These are phyloP conservation scores for Starmera amethionina DNA, from an alignment of 805 yeast species.

Conservation along the genomic window DNA sequence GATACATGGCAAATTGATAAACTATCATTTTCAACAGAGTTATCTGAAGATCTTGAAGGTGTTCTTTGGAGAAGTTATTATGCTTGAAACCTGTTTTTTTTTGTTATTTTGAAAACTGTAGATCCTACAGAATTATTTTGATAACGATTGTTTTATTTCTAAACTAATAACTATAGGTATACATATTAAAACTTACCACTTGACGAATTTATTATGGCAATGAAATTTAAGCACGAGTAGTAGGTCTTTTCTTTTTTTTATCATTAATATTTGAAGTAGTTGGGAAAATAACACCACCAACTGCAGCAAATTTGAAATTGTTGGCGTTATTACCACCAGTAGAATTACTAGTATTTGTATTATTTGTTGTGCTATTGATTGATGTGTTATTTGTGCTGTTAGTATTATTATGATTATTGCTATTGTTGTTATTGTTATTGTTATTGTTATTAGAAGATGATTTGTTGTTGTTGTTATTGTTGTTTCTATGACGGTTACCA, in stretches of 20 bases:
- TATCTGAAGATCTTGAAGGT: conserved; percentile 87
- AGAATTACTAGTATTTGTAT: conserved; percentile 8
- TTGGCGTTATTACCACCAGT: conserved; percentile 20
- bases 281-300: conserved; percentile 25
- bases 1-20: conserved; percentile 95
- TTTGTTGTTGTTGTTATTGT: conserved; percentile 7
- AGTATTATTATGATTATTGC: conserved; percentile 3
- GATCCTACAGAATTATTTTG: too few relatives aligned
- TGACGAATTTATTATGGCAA: too few relatives aligned
- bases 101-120: too few relatives aligned
- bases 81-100: conserved; percentile 31
- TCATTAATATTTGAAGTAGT: conserved; percentile 27
- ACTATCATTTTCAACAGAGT: conserved; percentile 60
- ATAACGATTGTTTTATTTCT: too few relatives aligned
- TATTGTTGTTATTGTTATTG: conserved; percentile 12
- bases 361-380: conserved; percentile 9
- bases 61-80: conserved; percentile 89
- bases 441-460: conserved; percentile 8
- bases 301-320: conserved; percentile 21
- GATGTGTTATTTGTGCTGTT: conserved; percentile 6
- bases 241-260: conserved; percentile 15
- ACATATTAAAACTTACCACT: too few relatives aligned
- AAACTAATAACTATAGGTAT: too few relatives aligned
- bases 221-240: conserved; percentile 10
- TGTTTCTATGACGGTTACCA: conserved; percentile 1